Conservation (phyloP, 768 basidiomycete species). For the Boletus subparvulus region DNA sequence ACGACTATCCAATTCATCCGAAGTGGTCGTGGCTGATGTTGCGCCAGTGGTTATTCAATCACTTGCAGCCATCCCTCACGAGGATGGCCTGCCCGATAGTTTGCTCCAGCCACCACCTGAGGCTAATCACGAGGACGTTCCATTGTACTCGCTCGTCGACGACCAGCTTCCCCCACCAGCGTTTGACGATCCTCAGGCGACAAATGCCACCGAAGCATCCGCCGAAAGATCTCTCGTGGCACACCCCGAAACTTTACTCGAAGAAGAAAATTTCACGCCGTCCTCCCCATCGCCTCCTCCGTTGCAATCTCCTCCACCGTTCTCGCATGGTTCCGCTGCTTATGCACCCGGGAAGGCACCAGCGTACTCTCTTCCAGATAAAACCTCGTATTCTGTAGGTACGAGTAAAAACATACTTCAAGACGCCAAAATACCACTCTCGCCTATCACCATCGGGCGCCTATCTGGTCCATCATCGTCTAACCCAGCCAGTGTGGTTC, state of each 20-base stretch:
- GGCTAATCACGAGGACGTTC: constrained; percentile 17
- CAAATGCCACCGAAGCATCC: not conserved
- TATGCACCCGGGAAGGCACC: not conserved
- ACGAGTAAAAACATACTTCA: not conserved
- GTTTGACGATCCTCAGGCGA: constrained; percentile 17
- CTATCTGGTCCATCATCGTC: not conserved
- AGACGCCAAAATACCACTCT: not conserved
- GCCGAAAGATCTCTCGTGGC: not conserved
- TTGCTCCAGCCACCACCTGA: not conserved
- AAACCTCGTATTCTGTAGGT: not conserved
- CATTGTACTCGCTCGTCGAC: constrained; percentile 25
- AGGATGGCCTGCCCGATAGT: not conserved
- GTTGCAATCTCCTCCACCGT: not conserved
- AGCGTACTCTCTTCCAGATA: not conserved
- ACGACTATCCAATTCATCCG: not conserved
- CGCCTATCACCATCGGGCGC: not conserved
- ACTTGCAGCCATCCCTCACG: not conserved
- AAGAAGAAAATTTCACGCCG: not conserved
- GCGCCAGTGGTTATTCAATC: not conserved
- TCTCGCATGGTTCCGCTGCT: not conserved
- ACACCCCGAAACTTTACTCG: not conserved
- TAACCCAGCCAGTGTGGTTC: not conserved
- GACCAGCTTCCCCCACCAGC: constrained; percentile 26
- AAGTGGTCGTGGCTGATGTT: not conserved
- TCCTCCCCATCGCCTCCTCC: not conserved